phyloP scores from a whole-genome alignment of 139 green algal species.

The Trebouxia sp. region DNA sequence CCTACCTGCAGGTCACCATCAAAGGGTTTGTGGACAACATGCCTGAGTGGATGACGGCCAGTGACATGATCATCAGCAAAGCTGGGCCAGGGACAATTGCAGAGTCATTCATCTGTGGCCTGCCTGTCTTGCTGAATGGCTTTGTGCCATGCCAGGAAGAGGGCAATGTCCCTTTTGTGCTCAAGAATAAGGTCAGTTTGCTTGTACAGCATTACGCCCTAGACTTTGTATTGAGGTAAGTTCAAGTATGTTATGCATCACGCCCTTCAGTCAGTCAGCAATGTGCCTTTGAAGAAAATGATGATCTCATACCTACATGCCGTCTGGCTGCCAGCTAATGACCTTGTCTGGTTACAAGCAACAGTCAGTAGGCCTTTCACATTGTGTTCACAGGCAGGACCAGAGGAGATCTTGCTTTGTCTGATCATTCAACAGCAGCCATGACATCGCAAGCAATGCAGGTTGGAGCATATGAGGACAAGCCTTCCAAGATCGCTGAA shows the following conservation, averaged over 20 bases:
- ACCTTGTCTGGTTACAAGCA: neutral
- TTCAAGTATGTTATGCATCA: neutral
- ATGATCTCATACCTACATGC: too few relatives aligned
- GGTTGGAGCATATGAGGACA: constrained; percentile 75
- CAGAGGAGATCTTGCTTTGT: too few relatives aligned
- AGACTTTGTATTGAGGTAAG: neutral
- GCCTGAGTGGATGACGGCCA: constrained; percentile 88
- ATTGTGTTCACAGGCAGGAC: neutral
- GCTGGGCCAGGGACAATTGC: constrained; percentile 94
- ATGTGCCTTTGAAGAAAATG: too few relatives aligned
- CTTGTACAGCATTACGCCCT: neutral
- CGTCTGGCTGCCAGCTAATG: neutral
- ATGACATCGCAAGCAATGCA: constrained; percentile 45
- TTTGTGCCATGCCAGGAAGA: constrained; percentile 96
- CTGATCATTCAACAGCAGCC: too few relatives aligned
- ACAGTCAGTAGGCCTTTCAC: neutral
- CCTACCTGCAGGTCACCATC: neutral
- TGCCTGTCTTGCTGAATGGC: constrained; percentile 96
- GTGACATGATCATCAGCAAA: constrained; percentile 82
- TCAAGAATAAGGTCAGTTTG: constrained; percentile 61
- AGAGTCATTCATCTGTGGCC: constrained; percentile 91
- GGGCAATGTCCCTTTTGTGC: constrained; percentile 96
- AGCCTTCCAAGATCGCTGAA: constrained; percentile 71
- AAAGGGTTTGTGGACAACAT: constrained; percentile 95
- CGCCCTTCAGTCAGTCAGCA: too few relatives aligned